These are phyloP conservation scores for Bifiguratus adelaidae DNA, from an alignment of 192 early-diverging fungal species.

Conservation along the genomic window DNA sequence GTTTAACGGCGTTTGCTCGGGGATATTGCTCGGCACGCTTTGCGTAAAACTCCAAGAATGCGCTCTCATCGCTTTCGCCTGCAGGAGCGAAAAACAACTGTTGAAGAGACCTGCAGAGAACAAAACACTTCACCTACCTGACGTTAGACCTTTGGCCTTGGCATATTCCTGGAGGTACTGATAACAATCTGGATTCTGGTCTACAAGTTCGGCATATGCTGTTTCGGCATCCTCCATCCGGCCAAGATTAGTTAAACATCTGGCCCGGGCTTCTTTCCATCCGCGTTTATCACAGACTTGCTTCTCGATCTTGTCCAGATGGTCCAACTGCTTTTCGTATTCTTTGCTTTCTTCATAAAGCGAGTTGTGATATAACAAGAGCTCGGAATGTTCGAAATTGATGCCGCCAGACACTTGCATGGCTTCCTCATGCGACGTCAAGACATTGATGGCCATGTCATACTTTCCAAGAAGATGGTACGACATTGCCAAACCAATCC, in stretches of 20 bases:
- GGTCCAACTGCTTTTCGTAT: conserved; percentile 58
- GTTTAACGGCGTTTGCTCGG: conserved; percentile 70
- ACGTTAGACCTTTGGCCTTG: conserved; percentile 34
- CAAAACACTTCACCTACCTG: conserved; percentile 19
- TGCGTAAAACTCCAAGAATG: conserved; percentile 14
- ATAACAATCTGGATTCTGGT: conserved; percentile 73
- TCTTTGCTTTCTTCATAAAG: conserved; percentile 80
- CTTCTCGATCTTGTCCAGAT: conserved; percentile 62
- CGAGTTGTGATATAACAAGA: conserved; percentile 78
- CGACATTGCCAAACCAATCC: conserved; percentile 78
- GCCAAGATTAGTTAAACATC: conserved; percentile 50
- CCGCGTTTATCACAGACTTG: conserved; percentile 64
- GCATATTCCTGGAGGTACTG: conserved; percentile 59
- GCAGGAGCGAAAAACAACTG: too few relatives aligned
- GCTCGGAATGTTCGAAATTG: conserved; percentile 69
- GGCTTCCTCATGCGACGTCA: conserved; percentile 57
- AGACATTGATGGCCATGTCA: conserved; percentile 63
- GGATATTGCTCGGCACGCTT: conserved; percentile 59
- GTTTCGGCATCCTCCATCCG: conserved; percentile 59
- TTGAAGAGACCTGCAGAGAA: too few relatives aligned
- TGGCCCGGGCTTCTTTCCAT: conserved; percentile 69
- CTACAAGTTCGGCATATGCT: conserved; percentile 66
- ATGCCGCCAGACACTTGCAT: conserved; percentile 37
- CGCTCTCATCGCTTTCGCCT: conserved; percentile 12
- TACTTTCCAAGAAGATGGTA: conserved; percentile 73